Evolutionary conservation across 495 filamentous ascomycete genomes (phyloP), one percentile per base, ranked within the genome.

Genomic region (Aspergillus bertholletiae): DNA sequence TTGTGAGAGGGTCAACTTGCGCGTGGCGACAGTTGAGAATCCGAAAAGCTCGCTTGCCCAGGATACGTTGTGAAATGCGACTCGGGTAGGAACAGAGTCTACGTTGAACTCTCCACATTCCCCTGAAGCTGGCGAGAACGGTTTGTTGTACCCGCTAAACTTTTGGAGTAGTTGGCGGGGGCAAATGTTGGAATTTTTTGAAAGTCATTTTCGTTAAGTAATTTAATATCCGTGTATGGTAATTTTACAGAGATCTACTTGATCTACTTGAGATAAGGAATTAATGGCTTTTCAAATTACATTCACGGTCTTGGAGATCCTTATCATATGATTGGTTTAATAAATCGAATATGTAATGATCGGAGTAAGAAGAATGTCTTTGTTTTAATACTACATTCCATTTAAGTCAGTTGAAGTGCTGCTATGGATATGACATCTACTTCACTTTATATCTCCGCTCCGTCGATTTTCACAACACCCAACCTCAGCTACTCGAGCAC

Each of bases 31-130:
- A 4, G 27, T 30, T 50, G 46, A 41, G n/a, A 21, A 41, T 20
- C 26, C 44, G 49, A 23, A 52, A 43, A 39, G 37, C 27, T 35
- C 34, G 34, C 35, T 41, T 52, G 47, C 46, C 24, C 12, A 45
- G 17, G 37, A 15, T 50, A 21, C 21, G 53, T 24, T 44, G 34
- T 21, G 46, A 20, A 21, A 49, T 43, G 28, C 24, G 49, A 50
- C 23, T 54, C 12, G 45, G 22, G 24, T 13, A 13, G 12, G 17
- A 34, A 20, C 5, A 57, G 23, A 53, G 40, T 53, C 54, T 35
- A 15, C 17, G 45, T 46, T 47, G 57, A 13, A 45, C 23, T 54
- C 51, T 64, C 61, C 54, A 60, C 61, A 64, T 64, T 32, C 54
- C 61, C 61, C 46, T 35, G 11, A 26, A 49, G 28, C 44, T 35